Percentiles rank a stretch among this genome's conserved stretches.
Conservation (phyloP, 768 basidiomycete genomes). For the Termitomyces sp. region DNA sequence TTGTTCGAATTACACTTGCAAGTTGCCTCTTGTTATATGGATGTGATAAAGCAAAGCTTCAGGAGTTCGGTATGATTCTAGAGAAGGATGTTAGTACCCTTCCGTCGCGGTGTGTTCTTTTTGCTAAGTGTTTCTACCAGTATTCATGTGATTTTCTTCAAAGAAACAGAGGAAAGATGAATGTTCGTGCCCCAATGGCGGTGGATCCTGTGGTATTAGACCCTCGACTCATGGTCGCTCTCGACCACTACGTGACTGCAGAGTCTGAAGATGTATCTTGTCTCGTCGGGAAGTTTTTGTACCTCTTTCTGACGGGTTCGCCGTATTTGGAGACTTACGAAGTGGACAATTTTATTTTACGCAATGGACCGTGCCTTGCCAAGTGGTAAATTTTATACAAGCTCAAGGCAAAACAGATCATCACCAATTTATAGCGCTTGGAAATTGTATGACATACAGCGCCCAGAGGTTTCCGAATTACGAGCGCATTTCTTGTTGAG, state of each 20-base stretch:
- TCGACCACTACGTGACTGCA: constrained; percentile 45
- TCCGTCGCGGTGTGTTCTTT: constrained; percentile 46
- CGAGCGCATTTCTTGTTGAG: constrained; percentile 55
- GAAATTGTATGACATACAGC: constrained; percentile 62
- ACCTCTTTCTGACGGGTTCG: constrained; percentile 53
- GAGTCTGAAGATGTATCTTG: constrained; percentile 44
- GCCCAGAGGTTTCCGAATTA: constrained; percentile 44
- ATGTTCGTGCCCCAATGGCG: constrained; percentile 32
- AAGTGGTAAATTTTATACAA: constrained; percentile 40
- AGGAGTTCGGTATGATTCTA: constrained; percentile 38
- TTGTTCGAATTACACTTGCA: constrained; percentile 58
- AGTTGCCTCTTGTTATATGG: constrained; percentile 62
- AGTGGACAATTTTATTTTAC: constrained; percentile 67
- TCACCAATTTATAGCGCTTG: constrained; percentile 43
- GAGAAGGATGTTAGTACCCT: constrained; percentile 43
- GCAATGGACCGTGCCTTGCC: constrained; percentile 52
- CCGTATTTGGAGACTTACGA: constrained; percentile 60
- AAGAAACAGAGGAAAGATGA: constrained; percentile 39
- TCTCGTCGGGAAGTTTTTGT: constrained; percentile 56
- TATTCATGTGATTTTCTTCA: background rate
- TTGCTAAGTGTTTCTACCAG: background rate
- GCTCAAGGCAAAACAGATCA: background rate
- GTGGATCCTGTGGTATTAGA: constrained; percentile 61
- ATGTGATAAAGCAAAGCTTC: constrained; percentile 47
- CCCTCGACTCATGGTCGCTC: constrained; percentile 45